Conservation (phyloP, 371 early-diverging fungal genomes). For the Phascolomyces articulosus region DNA sequence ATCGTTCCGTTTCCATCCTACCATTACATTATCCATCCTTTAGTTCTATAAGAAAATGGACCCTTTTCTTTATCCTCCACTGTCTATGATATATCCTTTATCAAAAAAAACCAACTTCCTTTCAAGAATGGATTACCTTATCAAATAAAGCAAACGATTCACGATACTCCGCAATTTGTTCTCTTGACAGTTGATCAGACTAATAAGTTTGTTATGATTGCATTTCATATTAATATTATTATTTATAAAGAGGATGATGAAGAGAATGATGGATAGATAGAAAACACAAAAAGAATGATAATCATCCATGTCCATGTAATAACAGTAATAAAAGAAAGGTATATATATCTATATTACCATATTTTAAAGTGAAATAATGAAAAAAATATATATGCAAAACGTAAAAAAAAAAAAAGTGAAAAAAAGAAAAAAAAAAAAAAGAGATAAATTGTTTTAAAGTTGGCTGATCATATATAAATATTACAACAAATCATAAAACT, state of each 20-base stretch:
- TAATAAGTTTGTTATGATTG: not conserved
- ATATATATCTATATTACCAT: not conserved
- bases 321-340: not conserved
- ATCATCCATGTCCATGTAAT: too few relatives aligned
- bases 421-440: not conserved
- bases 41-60: too few relatives aligned
- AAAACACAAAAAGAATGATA: too few relatives aligned
- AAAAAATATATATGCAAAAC: not conserved
- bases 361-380: not conserved
- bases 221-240: not conserved
- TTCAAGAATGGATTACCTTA: not conserved
- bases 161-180: slow-evolving; percentile 7
- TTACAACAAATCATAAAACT: not conserved
- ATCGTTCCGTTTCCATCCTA: slow-evolving; percentile 90
- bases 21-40: not conserved
- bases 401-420: not conserved
- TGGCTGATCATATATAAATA: slow-evolving; percentile 3
- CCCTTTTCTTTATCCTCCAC: too few relatives aligned
- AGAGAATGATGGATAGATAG: slow-evolving; percentile 2
- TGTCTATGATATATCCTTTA: too few relatives aligned
- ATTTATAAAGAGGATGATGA: not conserved
- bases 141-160: slow-evolving; percentile 18
- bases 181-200: slow-evolving; percentile 16
- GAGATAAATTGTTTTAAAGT: not conserved
- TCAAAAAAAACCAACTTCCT: not conserved